Base-by-base conservation (phyloP, 179 eudicot genomes). In the Beta corolliflora region DNA sequence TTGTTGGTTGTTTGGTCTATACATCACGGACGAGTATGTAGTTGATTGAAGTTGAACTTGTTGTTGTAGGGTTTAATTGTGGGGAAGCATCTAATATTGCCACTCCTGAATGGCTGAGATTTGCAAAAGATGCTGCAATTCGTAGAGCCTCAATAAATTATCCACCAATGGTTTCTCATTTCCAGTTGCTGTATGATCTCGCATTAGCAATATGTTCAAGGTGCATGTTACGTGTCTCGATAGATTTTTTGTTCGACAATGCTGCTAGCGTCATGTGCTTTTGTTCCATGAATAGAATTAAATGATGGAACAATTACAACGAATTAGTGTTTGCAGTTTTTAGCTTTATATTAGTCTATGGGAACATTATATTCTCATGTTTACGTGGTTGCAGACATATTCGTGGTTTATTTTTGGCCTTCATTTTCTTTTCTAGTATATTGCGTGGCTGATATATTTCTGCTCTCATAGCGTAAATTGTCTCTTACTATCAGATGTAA, bases 21-120 rank as follows among this genome's bases (percentile, higher is more conserved):
- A 29, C 59, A 59, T 71, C 60, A 67, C 19, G 18, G 52, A 59
- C 16, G 18, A 73, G 41, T 21, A 46, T 77, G 50, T 21, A 29
- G 21, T 77, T 66, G 80, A 16, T 44, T 10, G 16, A 79, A 29
- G 60, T 13, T 73, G 46, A 46, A 68, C 60, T 53, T 80, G 23
- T 76, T 74, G 59, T 18, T 79, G 77, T 83, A 96, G 99, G 99
- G 56, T 94, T 88, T 76, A 96, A 96, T 60, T 83, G 87, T 85
- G 99, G 97, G 74, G 99, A 96, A 87, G 99, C 99, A 66, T 89
- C 98, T 81, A 95, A 95, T 83, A 95, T 95, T 87, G 98, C 98
- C 70, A 95, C 98, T 74, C 99, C 99, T 68, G 99, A 90, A 85
- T 96, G 99, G 99, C 82, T 96, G 85, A 89, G 82, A 79, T 89